Base-by-base conservation (phyloP, 441 rosid genomes). In the Corymbia calophylla region DNA sequence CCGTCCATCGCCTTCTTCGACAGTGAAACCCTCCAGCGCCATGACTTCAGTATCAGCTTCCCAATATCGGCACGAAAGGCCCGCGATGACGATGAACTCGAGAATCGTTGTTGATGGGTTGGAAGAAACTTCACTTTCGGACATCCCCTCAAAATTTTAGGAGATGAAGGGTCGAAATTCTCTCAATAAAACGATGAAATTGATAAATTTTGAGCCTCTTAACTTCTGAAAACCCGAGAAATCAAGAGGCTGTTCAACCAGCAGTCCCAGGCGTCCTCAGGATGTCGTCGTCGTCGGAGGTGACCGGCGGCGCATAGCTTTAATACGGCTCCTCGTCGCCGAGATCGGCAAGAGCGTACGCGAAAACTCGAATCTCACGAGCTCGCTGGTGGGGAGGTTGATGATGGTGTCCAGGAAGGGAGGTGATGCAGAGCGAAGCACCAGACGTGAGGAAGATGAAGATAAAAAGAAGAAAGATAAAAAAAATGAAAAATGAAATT, bases 11-110 rank as follows among this genome's bases (percentile, higher is more conserved):
- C 64, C n/a, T 58, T 25, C 64, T 58, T 58, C 64, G 64, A 58
- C n/a, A 29, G 25, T 58, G 64, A 25, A 58, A 62, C 29, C 68
- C 68, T 62, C 19, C 2, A n/a, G 31, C 96, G 94, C 53, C 97
- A 95, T 32, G 97, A 95, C 92, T 94, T 97, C 90, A 96, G 91
- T 14, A 97, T 96, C 62, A 97, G 98, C 92, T 97, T 96, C 44
- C 86, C 91, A 87, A 92, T 70, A 86, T 96, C 97, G 10, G 93
- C 80, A 85, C 94, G 91, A 73, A 64, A 87, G 93, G 87, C 64
- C 92, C 94, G 35, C 88, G 90, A 8, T 88, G 90, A 64, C 5
- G 39, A 53, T 53, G 55, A 60, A 92, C 80, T n/a, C 88, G 92
- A 54, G 93, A 93, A 88, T 95, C 95, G 89, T 92, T 90, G 90